Evolutionary conservation across 495 filamentous ascomycete genomes (phyloP).

Genomic region (Aspergillus ostianus): DNA sequence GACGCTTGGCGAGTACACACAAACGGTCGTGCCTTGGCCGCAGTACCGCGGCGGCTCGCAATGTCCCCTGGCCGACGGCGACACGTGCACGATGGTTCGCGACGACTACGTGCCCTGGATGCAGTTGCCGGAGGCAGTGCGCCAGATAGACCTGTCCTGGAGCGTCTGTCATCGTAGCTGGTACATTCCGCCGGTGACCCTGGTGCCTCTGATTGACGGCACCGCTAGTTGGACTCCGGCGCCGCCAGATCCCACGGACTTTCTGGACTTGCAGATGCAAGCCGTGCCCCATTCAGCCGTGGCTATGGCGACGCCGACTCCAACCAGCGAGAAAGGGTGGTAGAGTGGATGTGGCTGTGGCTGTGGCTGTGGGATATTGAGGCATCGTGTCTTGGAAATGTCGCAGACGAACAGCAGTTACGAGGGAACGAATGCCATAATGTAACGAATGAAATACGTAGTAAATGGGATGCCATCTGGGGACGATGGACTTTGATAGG

Average conservation of each 20-base stretch:
- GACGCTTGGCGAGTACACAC: constrained; percentile 19
- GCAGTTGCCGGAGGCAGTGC: constrained; percentile 11
- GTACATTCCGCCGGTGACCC: constrained; percentile 17
- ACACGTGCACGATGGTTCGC: constrained; percentile 22
- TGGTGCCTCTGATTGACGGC: constrained; percentile 11
- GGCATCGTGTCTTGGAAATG: neutral
- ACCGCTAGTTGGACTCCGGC: neutral
- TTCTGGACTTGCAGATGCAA: neutral
- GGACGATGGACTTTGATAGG: no score
- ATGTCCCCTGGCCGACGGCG: constrained; percentile 15
- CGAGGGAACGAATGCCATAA: neutral
- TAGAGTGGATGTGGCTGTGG: neutral
- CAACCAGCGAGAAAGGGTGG: neutral
- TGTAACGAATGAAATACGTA: neutral
- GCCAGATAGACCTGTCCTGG: constrained; percentile 13
- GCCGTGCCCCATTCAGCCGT: neutral
- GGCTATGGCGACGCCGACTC: neutral
- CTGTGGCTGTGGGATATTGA: neutral
- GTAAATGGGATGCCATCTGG: no score
- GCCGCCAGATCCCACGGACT: neutral
- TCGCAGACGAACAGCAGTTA: neutral
- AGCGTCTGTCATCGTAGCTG: constrained; percentile 11
- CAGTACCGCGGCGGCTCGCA: constrained; percentile 26
- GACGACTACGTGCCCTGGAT: constrained; percentile 18
- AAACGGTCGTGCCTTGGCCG: constrained; percentile 24